phyloP scores from a whole-genome alignment of 1,139 yeast species.

The Kluyveromyces sp. region DNA sequence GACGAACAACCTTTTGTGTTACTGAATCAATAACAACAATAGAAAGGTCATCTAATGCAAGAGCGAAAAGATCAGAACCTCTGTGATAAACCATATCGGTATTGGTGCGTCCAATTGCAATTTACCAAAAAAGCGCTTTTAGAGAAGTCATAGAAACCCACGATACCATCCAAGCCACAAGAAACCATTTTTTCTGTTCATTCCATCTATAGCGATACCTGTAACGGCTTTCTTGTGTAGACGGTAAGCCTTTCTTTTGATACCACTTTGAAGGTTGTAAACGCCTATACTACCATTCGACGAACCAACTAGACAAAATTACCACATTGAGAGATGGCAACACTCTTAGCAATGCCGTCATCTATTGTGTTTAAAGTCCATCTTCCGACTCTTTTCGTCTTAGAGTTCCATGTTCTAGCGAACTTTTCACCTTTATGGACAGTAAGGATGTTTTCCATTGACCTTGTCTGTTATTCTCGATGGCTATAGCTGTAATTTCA shows the following conservation, averaged over 20 bases:
- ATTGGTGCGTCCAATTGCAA: conserved; percentile 64
- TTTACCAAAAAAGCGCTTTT: conserved; percentile 63
- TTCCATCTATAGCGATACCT: conserved; percentile 82
- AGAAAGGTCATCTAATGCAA: conserved; percentile 80
- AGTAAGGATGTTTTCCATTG: conserved; percentile 92
- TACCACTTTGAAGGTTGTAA: conserved; percentile 87
- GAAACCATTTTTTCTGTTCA: conserved; percentile 84
- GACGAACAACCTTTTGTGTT: conserved; percentile 78
- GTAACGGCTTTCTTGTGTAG: conserved; percentile 78
- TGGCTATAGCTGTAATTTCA: conserved; percentile 65
- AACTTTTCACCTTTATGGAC: conserved; percentile 77
- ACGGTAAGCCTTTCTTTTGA: conserved; percentile 53
- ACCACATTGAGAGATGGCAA: conserved; percentile 85
- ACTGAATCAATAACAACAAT: conserved; percentile 76
- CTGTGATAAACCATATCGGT: conserved; percentile 71
- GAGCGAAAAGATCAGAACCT: conserved; percentile 76
- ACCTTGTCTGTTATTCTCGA: conserved; percentile 70
- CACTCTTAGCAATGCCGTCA: conserved; percentile 71
- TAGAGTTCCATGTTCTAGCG: conserved; percentile 93
- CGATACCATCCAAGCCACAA: conserved; percentile 79
- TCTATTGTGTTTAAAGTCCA: conserved; percentile 66
- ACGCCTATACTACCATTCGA: conserved; percentile 81
- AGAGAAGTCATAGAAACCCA: conserved; percentile 82
- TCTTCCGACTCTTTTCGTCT: conserved; percentile 72
- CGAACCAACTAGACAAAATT: conserved; percentile 90